phyloP scores from a whole-genome alignment of 495 filamentous ascomycete genomes.

The Penicillium ochrochloron region DNA sequence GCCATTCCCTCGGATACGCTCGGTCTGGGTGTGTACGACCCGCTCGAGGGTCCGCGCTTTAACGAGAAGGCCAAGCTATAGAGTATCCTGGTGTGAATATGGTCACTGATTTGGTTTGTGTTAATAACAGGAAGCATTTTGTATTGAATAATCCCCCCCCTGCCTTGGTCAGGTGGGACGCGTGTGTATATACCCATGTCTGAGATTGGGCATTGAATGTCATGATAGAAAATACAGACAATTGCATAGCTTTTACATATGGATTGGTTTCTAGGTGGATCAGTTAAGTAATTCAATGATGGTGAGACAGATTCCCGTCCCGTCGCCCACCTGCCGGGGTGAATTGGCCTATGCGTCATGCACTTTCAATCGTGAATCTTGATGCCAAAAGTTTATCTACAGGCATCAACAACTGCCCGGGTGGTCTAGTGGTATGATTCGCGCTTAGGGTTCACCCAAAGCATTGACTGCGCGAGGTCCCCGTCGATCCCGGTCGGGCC shows the following conservation, averaged over 20 bases:
- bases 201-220: constrained; percentile 5
- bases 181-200: constrained; percentile 8
- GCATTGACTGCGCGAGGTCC: no score
- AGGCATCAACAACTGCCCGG: no score
- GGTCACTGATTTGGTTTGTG: not conserved
- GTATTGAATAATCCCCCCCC: not conserved
- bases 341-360: no score
- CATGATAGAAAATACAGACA: constrained; percentile 7
- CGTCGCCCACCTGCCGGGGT: no score
- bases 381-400: no score
- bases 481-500: no score
- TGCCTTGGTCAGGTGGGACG: not conserved
- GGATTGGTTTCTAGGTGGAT: not conserved
- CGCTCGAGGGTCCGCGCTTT: constrained; percentile 62
- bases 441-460: constrained; percentile 13
- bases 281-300: no score
- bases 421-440: constrained; percentile 5
- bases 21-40: constrained; percentile 65
- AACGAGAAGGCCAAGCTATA: constrained; percentile 64
- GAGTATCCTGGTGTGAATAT: not conserved
- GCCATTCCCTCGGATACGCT: constrained; percentile 72
- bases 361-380: no score
- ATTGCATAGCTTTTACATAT: not conserved
- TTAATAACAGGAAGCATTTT: not conserved
- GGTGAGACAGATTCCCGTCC: no score